Base-by-base conservation (phyloP, 1,139 yeast species). In the Yamadazyma trypodendri region DNA sequence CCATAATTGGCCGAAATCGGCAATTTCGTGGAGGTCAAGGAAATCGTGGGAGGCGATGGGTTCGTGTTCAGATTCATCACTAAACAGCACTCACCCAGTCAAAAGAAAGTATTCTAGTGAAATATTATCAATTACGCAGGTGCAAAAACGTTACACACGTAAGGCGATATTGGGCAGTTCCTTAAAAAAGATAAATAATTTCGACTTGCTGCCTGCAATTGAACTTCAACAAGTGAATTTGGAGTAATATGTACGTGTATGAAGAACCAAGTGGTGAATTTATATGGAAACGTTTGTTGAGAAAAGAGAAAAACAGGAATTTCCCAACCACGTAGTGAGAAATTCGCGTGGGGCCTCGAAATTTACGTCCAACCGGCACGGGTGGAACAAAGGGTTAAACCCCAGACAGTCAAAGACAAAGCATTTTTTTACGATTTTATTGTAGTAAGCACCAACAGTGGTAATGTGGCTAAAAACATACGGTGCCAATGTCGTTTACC, bases 21-120 rank as follows among this genome's bases (percentile, higher is more conserved):
- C n/a, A 29, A 24, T 24, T 20, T 35, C 6, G 65, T 55, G 11
- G 65, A 61, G 10, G 66, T 60, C 32, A 62, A 49, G 11, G 65
- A 54, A 27, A 62, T 59, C 20, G 63, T 40, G n/a, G 66, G 68
- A 15, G 68, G 67, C n/a, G 65, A 57, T 30, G 63, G 58, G 23
- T 28, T 28, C 18, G 22, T 17, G 23, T 32, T 24, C 11, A 16
- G 45, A 15, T 14, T 14, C 18, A 15, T 27, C 16, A 8, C n/a
- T 6, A 24, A 8, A 11, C 27, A n/a, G n/a, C n/a, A n/a, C n/a
- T n/a, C n/a, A n/a, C n/a, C n/a, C n/a, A n/a, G n/a, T n/a, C n/a
- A n/a, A n/a, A n/a, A n/a, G n/a, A n/a, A n/a, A n/a, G n/a, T n/a
- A n/a, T n/a, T n/a, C n/a, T 6, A 23, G 13, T 11, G 13, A 23